Evolutionary conservation across 192 early-diverging fungal species (phyloP).

Genomic region (Polychytrium aggregatum): DNA sequence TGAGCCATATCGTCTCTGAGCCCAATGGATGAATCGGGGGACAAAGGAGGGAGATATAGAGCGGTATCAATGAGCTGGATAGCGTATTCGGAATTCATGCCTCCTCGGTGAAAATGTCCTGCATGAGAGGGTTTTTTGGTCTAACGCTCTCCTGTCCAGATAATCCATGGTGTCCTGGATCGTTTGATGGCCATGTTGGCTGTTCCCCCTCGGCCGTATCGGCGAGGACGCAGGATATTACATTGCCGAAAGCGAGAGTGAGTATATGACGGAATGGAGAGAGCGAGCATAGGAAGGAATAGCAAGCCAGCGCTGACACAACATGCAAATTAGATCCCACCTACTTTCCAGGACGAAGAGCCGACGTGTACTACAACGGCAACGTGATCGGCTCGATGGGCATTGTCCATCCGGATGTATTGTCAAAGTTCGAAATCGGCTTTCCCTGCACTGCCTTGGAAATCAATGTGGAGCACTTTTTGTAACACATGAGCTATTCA

Average conservation of each 20-base stretch:
- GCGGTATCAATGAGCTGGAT: too few species aligned
- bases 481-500: too few species aligned
- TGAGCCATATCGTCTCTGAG: constrained; percentile 13
- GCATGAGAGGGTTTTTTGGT: too few species aligned
- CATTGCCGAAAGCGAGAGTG: constrained; percentile 66
- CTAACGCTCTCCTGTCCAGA: too few species aligned
- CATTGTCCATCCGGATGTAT: constrained; percentile 83
- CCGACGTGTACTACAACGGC: constrained; percentile 66
- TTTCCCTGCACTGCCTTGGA: constrained; percentile 85
- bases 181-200: constrained; percentile 75
- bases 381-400: constrained; percentile 73
- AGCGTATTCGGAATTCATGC: too few species aligned
- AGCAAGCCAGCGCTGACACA: neutral
- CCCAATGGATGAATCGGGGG: too few species aligned
- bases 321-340: constrained; percentile 50
- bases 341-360: constrained; percentile 85
- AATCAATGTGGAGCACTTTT: constrained; percentile 90
- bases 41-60: too few species aligned
- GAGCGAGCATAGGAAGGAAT: neutral
- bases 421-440: constrained; percentile 70
- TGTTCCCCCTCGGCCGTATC: constrained; percentile 31
- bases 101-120: too few species aligned
- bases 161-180: constrained; percentile 86
- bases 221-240: constrained; percentile 58
- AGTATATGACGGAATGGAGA: constrained; percentile 7